Evolutionary conservation across 2,329 filamentous ascomycete genomes (phyloP).

Genomic region (Pseudogymnoascus sp.): DNA sequence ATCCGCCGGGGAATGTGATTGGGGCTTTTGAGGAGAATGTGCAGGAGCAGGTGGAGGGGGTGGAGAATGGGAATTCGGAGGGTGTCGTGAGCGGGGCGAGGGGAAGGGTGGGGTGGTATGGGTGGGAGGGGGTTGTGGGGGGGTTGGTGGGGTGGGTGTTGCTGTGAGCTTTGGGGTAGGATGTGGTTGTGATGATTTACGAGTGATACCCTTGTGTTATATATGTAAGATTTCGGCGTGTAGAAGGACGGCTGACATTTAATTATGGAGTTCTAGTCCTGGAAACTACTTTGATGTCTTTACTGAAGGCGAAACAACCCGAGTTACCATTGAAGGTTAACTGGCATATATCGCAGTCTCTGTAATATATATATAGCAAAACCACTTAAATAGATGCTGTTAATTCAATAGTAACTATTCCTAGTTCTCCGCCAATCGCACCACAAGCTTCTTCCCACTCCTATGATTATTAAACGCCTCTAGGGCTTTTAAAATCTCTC

Average conservation of each 20-base stretch:
- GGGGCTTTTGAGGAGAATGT: slow-evolving; percentile 44
- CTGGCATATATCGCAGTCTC: not conserved
- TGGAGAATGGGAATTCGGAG: slow-evolving; percentile 1
- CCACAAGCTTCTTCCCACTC: slow-evolving; percentile 19
- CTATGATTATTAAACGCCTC: slow-evolving; percentile 15
- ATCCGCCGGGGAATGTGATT: slow-evolving; percentile 55
- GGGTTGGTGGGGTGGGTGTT: not conserved
- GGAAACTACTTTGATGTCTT: too few species aligned
- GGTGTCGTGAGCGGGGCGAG: not conserved
- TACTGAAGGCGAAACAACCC: not conserved
- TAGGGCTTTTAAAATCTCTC: slow-evolving; percentile 16
- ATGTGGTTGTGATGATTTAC: not conserved
- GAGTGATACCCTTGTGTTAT: not conserved
- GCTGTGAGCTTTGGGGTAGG: not conserved
- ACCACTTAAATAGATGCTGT: not conserved
- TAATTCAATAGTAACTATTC: not conserved
- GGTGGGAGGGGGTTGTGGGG: not conserved
- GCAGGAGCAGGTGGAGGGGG: slow-evolving; percentile 27
- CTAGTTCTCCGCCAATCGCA: slow-evolving; percentile 13
- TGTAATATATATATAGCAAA: not conserved
- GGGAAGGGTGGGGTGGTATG: not conserved
- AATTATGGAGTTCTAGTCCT: not conserved
- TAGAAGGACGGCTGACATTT: not conserved
- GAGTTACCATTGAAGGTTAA: not conserved
- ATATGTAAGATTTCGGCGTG: not conserved